Conservation (phyloP, 148 eudicot species). For the Fagopyrum esculentum region DNA sequence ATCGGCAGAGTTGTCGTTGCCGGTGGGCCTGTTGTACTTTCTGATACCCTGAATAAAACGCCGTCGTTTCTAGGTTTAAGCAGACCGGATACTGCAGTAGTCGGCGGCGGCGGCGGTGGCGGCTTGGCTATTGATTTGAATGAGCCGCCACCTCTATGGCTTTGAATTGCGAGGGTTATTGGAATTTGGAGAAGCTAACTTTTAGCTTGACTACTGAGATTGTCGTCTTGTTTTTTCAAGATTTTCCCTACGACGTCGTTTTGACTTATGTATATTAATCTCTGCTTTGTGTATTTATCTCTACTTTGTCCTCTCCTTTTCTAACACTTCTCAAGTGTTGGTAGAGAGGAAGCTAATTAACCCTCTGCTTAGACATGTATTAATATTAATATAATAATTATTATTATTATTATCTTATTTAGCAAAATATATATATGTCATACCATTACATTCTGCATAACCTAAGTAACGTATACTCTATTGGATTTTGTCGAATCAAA, state of each 20-base stretch:
- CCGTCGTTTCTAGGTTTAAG: neutral
- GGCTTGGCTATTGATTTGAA: slow-evolving; percentile 32
- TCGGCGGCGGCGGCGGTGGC: slow-evolving; percentile 8
- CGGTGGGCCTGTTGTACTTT: neutral
- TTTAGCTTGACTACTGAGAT: neutral
- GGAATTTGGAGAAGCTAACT: slow-evolving; percentile 8
- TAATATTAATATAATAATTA: neutral
- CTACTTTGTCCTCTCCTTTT: neutral
- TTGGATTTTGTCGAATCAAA: neutral
- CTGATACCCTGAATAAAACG: neutral
- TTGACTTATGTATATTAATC: neutral
- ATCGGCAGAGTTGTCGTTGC: neutral
- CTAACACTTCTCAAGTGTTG: neutral
- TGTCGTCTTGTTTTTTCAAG: slow-evolving; percentile 9
- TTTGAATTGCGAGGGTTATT: neutral
- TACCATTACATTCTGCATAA: neutral
- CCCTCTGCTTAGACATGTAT: neutral
- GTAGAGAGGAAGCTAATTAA: neutral
- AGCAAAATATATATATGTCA: neutral
- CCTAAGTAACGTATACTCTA: neutral
- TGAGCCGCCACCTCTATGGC: slow-evolving; percentile 35
- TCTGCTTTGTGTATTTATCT: neutral
- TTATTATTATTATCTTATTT: neutral
- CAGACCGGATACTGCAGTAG: neutral
- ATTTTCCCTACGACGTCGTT: slow-evolving; percentile 4